Evolutionary conservation across 2,329 filamentous ascomycete genomes (phyloP).

Genomic region (Colletotrichum magnum): DNA sequence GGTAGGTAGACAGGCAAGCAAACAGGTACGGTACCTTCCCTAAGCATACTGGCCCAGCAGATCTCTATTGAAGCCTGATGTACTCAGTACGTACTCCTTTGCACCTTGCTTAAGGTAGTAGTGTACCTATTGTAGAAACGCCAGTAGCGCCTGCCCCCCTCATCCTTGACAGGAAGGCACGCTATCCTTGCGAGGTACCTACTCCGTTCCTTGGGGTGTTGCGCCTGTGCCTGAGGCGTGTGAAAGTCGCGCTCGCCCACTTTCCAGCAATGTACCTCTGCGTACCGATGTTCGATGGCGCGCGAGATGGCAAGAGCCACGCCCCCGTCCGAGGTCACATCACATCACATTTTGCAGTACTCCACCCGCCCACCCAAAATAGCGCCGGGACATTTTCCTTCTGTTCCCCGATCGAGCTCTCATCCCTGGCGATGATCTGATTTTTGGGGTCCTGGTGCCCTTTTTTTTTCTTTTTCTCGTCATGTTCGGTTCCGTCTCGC

Average conservation of each 20-base stretch:
- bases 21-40: not conserved
- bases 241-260: too few species aligned
- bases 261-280: not conserved
- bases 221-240: slow-evolving; percentile 1
- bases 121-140: not conserved
- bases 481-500: slow-evolving; percentile 16
- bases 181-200: not conserved
- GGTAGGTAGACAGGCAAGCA: not conserved
- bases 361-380: slow-evolving; percentile 35
- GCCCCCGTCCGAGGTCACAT: not conserved
- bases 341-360: not conserved
- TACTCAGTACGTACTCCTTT: too few species aligned
- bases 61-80: too few species aligned
- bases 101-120: not conserved
- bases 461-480: slow-evolving; percentile 2
- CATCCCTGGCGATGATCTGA: slow-evolving; percentile 38
- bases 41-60: not conserved
- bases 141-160: not conserved
- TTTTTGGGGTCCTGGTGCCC: slow-evolving; percentile 22
- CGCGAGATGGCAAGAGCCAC: not conserved
- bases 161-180: too few species aligned
- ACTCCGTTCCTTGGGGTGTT: not conserved
- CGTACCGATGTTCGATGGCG: not conserved
- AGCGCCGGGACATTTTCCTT: slow-evolving; percentile 38
- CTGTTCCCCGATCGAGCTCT: slow-evolving; percentile 37